Conservation (phyloP, 2,329 filamentous ascomycete species). For the Phyllosticta capitalensis region DNA sequence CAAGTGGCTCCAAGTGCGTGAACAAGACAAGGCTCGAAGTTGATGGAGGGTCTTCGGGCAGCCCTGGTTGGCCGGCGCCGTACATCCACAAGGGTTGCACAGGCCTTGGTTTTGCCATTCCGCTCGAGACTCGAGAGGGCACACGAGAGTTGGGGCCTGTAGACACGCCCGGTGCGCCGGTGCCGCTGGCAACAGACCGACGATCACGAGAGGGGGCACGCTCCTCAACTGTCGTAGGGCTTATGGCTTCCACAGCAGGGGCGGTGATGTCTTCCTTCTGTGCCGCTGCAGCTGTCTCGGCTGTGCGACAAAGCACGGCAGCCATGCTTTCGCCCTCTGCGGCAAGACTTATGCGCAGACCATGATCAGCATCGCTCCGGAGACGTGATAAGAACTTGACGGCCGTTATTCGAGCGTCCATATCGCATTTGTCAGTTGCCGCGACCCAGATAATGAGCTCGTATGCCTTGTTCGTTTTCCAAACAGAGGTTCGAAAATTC, state of each 20-base stretch:
- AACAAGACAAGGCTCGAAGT: conserved; percentile 42
- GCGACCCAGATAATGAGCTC: conserved; percentile 26
- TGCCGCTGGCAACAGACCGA: not conserved
- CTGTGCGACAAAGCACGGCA: conserved; percentile 56
- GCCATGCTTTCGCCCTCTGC: conserved; percentile 68
- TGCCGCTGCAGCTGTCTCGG: conserved; percentile 40
- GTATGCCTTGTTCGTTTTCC: conserved; percentile 48
- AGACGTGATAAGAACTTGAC: conserved; percentile 58
- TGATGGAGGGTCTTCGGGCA: conserved; percentile 44
- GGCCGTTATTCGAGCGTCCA: conserved; percentile 29
- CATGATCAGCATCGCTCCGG: conserved; percentile 70
- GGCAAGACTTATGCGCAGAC: conserved; percentile 60
- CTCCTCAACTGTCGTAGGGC: not conserved
- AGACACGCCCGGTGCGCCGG: not conserved
- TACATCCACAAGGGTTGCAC: conserved; percentile 47
- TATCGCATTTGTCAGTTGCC: conserved; percentile 22
- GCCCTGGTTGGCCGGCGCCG: conserved; percentile 31
- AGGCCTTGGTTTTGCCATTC: conserved; percentile 17
- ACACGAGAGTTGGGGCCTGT: not conserved
- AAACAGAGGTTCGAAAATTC: conserved; percentile 55
- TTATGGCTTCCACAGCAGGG: conserved; percentile 14
- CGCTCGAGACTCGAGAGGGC: not conserved
- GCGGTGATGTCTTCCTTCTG: conserved; percentile 21
- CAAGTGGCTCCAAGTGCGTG: conserved; percentile 33
- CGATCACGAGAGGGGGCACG: not conserved